phyloP scores from a whole-genome alignment of 768 basidiomycete genomes.

The Leucocoprinus birnbaumii region DNA sequence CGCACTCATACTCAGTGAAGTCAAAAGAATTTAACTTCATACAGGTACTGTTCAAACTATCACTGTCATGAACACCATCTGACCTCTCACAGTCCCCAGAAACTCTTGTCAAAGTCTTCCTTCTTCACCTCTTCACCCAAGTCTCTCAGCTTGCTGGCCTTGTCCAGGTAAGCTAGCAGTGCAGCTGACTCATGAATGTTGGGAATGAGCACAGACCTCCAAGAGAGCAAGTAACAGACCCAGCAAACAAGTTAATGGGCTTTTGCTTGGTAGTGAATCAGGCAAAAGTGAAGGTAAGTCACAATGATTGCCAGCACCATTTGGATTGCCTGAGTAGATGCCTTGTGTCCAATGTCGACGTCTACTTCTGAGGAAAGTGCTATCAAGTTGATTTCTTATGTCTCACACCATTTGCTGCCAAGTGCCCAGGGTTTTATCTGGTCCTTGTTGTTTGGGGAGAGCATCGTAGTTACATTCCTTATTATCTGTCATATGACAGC shows the following conservation, averaged over 20 bases:
- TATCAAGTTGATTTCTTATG: slow-evolving; percentile 30
- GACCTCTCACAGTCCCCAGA: too few relatives aligned
- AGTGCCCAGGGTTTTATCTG: slow-evolving; percentile 75
- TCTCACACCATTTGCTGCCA: slow-evolving; percentile 59
- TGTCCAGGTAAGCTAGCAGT: too few relatives aligned
- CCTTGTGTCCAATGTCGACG: slow-evolving; percentile 33
- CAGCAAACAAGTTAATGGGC: neutral
- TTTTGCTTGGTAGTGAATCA: neutral
- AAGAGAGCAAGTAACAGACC: slow-evolving; percentile 65
- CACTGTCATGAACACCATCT: too few relatives aligned
- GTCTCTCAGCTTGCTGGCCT: too few relatives aligned
- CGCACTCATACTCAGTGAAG: too few relatives aligned
- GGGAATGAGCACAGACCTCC: slow-evolving; percentile 68
- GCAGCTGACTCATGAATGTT: too few relatives aligned
- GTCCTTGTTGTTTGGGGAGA: slow-evolving; percentile 75
- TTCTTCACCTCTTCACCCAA: too few relatives aligned
- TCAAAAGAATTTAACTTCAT: too few relatives aligned
- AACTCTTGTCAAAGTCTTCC: too few relatives aligned
- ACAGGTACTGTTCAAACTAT: too few relatives aligned
- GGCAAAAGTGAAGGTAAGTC: slow-evolving; percentile 6
- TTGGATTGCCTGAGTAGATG: neutral
- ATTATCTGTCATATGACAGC: slow-evolving; percentile 41
- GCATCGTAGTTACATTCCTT: slow-evolving; percentile 65
- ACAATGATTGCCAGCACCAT: neutral
- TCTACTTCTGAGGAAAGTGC: slow-evolving; percentile 17